Base-by-base conservation (phyloP, 495 filamentous ascomycete species). In the Penicillium cinerascens region DNA sequence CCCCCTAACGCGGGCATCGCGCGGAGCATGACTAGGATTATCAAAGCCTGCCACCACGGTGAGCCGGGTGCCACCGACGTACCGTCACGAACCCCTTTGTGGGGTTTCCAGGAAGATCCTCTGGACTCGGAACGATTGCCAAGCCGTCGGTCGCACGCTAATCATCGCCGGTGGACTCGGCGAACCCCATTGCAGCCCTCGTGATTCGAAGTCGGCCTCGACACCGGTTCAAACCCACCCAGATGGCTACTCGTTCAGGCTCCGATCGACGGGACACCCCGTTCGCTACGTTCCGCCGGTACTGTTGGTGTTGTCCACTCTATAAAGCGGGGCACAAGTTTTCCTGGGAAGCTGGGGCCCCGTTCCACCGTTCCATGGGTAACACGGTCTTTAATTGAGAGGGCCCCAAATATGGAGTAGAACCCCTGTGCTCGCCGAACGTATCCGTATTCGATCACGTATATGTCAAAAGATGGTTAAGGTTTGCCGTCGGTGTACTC, bases 281-380 rank as follows among this genome's bases (percentile, higher is more conserved):
- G 39, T 46, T 38, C 27, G 45, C 29, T 49, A 47, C 41, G n/a
- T 44, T 42, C 26, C 42, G 17, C 16, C 5, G 27, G n/a, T 39
- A 11, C 37, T 37, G 15, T 38, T 18, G 33, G 36, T n/a, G 13
- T 3, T 51, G 36, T 20, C 20, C 37, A 55, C 40, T 56, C 38
- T 54, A 56, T 56, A 39, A 56, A 56, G 54, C 58, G 54, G 58
- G 55, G 54, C 38, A 42, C 48, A 44, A 29, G 42, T 11, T 44
- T 49, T 35, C 42, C 17, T 4, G 13, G 37, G 15, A 18, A 20
- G 29, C 7, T n/a, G n/a, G 38, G 37, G 26, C 22, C 43, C 33
- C 18, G 25, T 44, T 47, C 36, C 46, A 49, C 49, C 25, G 44
- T 49, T 48, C 35, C 7, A 21, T 35, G 25, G 25, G 42, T 20